These are phyloP conservation scores for Parastagonospora avenae DNA, from an alignment of 2,329 filamentous ascomycete genomes.

Conservation along the genomic window DNA sequence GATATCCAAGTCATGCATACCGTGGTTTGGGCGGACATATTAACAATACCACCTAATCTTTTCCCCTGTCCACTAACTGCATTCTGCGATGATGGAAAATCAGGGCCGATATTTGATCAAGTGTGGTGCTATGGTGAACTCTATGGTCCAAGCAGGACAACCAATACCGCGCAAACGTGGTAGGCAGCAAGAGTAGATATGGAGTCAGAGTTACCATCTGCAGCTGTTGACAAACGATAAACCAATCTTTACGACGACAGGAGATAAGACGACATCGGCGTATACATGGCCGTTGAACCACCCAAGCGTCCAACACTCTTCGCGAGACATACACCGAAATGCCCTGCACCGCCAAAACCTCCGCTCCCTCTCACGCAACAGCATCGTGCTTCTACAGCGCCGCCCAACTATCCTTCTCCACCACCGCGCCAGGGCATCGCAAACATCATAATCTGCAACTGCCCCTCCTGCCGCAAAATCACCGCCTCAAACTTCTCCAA, in stretches of 20 bases:
- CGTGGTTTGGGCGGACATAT: too few relatives aligned
- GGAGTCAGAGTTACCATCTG: not conserved
- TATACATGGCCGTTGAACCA: too few relatives aligned
- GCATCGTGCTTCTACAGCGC: constrained; percentile 39
- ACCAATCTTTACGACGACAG: too few relatives aligned
- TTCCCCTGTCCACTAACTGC: too few relatives aligned
- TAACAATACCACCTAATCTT: too few relatives aligned
- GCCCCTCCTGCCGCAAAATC: constrained; percentile 66
- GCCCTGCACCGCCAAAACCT: not conserved
- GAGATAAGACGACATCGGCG: too few relatives aligned
- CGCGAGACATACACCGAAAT: not conserved
- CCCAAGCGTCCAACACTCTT: too few relatives aligned
- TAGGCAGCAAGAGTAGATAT: not conserved
- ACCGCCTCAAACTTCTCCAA: constrained; percentile 63
- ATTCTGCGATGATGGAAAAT: too few relatives aligned
- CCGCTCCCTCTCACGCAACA: constrained; percentile 15
- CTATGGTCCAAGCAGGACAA: not conserved
- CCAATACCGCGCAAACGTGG: not conserved
- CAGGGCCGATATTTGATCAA: not conserved
- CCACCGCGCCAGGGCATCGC: constrained; percentile 52
- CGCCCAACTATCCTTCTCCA: constrained; percentile 45
- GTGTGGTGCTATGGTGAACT: not conserved
- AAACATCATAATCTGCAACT: constrained; percentile 64
- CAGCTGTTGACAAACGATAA: too few relatives aligned
- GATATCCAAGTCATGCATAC: too few relatives aligned